A percentile compares a stretch with the other conserved stretches of the same genome.
These are phyloP conservation scores for Juncus effusus DNA, from an alignment of 176 grass and related monocot genomes.

Conservation along the genomic window DNA sequence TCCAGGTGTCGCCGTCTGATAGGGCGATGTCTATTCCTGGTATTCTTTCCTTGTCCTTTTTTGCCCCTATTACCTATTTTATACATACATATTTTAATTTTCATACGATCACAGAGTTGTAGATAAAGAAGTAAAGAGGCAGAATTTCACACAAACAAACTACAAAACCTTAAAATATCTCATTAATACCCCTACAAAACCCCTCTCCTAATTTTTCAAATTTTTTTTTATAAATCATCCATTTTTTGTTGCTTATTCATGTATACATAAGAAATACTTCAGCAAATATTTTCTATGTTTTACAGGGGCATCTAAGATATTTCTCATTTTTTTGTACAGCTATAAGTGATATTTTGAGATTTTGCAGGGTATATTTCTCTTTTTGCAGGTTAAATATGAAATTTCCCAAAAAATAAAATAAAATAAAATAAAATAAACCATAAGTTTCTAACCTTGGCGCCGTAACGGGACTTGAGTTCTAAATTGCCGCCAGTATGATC, in stretches of 20 bases:
- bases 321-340: too few species aligned
- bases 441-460: conserved; percentile 64
- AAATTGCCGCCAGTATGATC: conserved; percentile 98
- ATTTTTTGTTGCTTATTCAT: too few species aligned
- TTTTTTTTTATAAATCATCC: too few species aligned
- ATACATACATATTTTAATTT: too few species aligned
- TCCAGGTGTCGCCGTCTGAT: conserved; percentile 85
- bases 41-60: conserved; percentile 92
- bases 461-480: conserved; percentile 95
- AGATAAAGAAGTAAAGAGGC: conserved; percentile 2
- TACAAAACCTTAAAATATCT: too few species aligned
- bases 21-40: conserved; percentile 93
- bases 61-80: conserved; percentile 81
- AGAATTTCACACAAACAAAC: too few species aligned
- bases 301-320: too few species aligned
- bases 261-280: too few species aligned
- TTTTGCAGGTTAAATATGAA: conserved; percentile 3
- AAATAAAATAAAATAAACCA: background rate
- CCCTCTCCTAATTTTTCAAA: too few species aligned
- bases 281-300: too few species aligned
- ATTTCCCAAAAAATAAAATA: background rate
- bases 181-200: too few species aligned
- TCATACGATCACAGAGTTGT: too few species aligned
- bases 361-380: background rate
- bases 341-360: background rate